Conservation (phyloP, 2,329 filamentous ascomycete genomes). For the Eurotiales sp. region DNA sequence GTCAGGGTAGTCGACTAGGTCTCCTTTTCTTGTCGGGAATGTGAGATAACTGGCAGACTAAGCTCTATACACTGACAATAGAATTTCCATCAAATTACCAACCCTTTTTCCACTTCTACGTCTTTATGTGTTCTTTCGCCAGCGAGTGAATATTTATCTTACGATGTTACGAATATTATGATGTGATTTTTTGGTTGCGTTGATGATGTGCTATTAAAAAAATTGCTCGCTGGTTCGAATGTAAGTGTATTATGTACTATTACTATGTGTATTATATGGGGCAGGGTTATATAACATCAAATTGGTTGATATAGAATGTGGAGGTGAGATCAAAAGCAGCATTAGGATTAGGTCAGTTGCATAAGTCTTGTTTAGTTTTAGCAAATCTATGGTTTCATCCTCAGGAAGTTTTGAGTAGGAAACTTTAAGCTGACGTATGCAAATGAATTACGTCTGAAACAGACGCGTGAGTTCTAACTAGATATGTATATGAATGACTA, state of each 20-base stretch:
- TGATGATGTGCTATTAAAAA: neutral
- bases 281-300: neutral
- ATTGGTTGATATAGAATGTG: no score
- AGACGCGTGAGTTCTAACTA: no score
- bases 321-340: neutral
- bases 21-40: slow-evolving; percentile 7
- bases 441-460: no score
- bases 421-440: no score
- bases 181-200: neutral
- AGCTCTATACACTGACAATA: slow-evolving; percentile 7
- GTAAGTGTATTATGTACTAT: neutral
- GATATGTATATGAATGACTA: no score
- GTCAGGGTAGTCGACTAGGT: slow-evolving; percentile 11
- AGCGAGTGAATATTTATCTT: neutral
- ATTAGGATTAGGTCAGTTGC: no score
- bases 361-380: no score
- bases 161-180: slow-evolving; percentile 11
- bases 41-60: slow-evolving; percentile 13
- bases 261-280: slow-evolving; percentile 5
- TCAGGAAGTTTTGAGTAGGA: no score
- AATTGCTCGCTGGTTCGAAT: slow-evolving; percentile 9
- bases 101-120: neutral
- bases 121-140: neutral
- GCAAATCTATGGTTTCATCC: no score
- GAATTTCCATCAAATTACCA: slow-evolving; percentile 6